Evolutionary conservation across 257 asterid genomes (phyloP), one percentile per base, ranked within the genome.

Genomic region (Linderniella brevidens): DNA sequence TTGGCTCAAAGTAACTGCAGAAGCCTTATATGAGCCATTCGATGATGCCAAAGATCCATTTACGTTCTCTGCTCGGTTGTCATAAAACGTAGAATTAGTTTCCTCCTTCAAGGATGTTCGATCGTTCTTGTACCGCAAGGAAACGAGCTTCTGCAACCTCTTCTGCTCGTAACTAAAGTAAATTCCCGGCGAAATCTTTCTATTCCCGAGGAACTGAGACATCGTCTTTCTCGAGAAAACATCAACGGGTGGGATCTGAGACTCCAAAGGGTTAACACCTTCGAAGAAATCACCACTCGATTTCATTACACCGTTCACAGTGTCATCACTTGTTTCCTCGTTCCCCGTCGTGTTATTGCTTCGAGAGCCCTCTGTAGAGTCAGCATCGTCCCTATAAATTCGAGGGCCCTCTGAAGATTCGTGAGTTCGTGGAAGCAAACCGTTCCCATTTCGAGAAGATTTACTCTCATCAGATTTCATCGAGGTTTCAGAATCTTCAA

Each of bases 191-290:
- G 99, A 76, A 59, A 73, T 58, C 65, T 66, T 79, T 58, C 52
- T 81, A 55, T 46, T 75, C 52, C 57, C 62, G 53, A 79, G 73
- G 74, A 78, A 81, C 36, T 48, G 54, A 52, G 92, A 71, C 99
- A 90, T 90, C 46, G 66, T 86, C 67, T 65, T 81, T 75, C 68
- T 75, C 61, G 92, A 90, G 76, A 90, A 77, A 62, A 85, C 53
- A 55, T 79, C 77, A 43, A 52, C 37, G 64, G 96, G 94, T 58
- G 94, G 99, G 50, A 75, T 54, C 61, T 90, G 96, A 59, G 86
- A 81, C 61, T 77, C 66, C 57, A 90, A 62, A 49, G 96, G 93
- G 37, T 77, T 77, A 66, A 77, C 78, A 63, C 74, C 67, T 46
- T 11, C 36, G 49, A 57, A 41, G 47, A 59, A 61, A 29, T 60